Evolutionary conservation across 2,329 filamentous ascomycete species (phyloP).

Genomic region (Claviceps purpurea): DNA sequence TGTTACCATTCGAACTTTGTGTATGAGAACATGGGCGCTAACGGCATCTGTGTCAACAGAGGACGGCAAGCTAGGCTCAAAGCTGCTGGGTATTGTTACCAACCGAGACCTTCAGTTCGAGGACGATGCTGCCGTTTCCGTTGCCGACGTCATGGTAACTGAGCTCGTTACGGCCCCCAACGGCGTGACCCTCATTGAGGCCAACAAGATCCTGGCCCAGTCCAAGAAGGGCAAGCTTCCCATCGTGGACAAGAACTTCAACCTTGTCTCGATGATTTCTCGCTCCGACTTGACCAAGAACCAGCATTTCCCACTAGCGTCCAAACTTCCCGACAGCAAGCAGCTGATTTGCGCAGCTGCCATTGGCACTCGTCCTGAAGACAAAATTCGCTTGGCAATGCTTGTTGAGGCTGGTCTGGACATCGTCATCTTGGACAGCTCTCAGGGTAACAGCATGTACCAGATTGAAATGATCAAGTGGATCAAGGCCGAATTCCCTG

Average conservation of each 20-base stretch:
- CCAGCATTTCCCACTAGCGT: slow-evolving; percentile 88
- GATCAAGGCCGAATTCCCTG: slow-evolving; percentile 76
- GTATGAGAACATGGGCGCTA: background rate
- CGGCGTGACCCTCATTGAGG: slow-evolving; percentile 74
- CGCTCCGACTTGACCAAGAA: slow-evolving; percentile 98
- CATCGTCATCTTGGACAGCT: slow-evolving; percentile 89
- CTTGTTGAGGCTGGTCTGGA: slow-evolving; percentile 92
- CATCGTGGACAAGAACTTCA: slow-evolving; percentile 71
- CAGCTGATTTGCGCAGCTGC: slow-evolving; percentile 92
- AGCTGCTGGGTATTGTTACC: slow-evolving; percentile 93
- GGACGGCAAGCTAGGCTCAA: slow-evolving; percentile 82
- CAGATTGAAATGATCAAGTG: slow-evolving; percentile 98
- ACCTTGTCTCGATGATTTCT: slow-evolving; percentile 83
- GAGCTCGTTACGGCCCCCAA: slow-evolving; percentile 79
- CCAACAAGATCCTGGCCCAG: slow-evolving; percentile 82
- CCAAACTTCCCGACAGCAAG: slow-evolving; percentile 92
- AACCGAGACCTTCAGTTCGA: slow-evolving; percentile 98
- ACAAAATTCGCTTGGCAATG: slow-evolving; percentile 73
- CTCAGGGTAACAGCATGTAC: slow-evolving; percentile 97
- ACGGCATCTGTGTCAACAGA: slow-evolving; percentile 40
- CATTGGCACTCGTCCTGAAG: slow-evolving; percentile 87
- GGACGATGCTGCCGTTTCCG: slow-evolving; percentile 54
- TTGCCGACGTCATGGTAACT: slow-evolving; percentile 88
- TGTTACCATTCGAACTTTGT: background rate
- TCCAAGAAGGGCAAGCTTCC: slow-evolving; percentile 98